A percentile compares a stretch with the other conserved stretches of the same genome.
These are phyloP conservation scores for Curvularia verruculosa DNA, from an alignment of 2,329 filamentous ascomycete species.

Conservation along the genomic window DNA sequence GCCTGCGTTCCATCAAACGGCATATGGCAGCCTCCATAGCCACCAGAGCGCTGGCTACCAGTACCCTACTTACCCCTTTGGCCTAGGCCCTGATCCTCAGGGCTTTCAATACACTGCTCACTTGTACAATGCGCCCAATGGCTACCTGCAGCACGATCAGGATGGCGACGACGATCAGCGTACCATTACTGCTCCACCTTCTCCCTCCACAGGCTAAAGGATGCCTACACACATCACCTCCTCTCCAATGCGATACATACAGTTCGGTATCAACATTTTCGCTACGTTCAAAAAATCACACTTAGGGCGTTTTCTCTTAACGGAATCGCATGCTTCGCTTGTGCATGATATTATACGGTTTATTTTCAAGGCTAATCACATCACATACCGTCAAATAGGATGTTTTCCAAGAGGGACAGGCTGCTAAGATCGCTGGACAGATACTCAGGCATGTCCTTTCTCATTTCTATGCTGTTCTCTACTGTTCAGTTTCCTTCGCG, in stretches of 20 bases:
- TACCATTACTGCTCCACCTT: constrained; percentile 47
- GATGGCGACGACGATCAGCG: constrained; percentile 46
- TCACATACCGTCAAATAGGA: constrained; percentile 24
- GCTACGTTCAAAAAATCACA: constrained; percentile 20
- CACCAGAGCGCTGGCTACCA: constrained; percentile 34
- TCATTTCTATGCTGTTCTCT: constrained; percentile 18
- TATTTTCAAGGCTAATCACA: constrained; percentile 25
- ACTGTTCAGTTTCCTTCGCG: constrained; percentile 21
- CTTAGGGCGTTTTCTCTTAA: constrained; percentile 18
- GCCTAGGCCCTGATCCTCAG: constrained; percentile 38
- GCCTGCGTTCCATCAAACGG: constrained; percentile 31
- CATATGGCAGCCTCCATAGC: constrained; percentile 32
- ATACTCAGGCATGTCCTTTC: constrained; percentile 19
- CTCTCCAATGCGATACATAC: constrained; percentile 1
- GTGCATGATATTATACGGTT: constrained; percentile 12
- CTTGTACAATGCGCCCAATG: constrained; percentile 28
- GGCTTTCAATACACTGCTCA: constrained; percentile 34
- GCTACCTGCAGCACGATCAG: constrained; percentile 36
- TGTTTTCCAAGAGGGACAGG: constrained; percentile 11
- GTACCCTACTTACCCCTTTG: constrained; percentile 38
- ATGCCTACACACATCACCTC: not conserved
- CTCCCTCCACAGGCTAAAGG: constrained; percentile 39
- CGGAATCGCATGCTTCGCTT: not conserved
- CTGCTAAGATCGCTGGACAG: constrained; percentile 15
- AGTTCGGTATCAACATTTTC: constrained; percentile 17